Evolutionary conservation across 208 protist genomes (phyloP).

Genomic region (Trypanosoma caninum): DNA sequence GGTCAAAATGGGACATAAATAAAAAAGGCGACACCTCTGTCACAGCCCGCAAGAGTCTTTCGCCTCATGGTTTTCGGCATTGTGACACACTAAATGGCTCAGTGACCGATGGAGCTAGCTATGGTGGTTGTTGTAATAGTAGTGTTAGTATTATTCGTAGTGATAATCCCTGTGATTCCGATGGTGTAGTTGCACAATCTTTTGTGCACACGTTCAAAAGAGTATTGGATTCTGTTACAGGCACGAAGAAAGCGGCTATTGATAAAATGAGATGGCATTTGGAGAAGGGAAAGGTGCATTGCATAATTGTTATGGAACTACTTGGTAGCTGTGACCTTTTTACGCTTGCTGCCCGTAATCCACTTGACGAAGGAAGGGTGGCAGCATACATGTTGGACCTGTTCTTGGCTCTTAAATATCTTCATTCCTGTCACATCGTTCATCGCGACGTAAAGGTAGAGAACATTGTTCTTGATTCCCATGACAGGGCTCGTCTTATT

Average conservation of each 20-base stretch:
- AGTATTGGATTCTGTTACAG: not conserved
- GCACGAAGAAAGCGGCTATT: not conserved
- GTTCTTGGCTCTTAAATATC: constrained; percentile 20
- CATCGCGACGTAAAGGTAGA: constrained; percentile 42
- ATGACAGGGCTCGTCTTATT: constrained; percentile 18
- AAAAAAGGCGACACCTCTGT: not conserved
- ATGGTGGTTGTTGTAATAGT: not conserved
- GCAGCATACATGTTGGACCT: constrained; percentile 24
- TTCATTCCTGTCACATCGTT: constrained; percentile 27
- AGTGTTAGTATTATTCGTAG: too few relatives aligned
- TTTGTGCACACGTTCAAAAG: not conserved
- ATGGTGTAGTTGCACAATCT: not conserved
- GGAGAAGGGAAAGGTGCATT: constrained; percentile 10
- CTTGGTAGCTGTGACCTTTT: constrained; percentile 18
- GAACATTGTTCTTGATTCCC: constrained; percentile 29
- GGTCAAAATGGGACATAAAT: not conserved
- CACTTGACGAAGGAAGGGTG: constrained; percentile 8
- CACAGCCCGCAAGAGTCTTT: not conserved
- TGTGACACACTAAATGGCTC: not conserved
- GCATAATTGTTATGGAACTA: constrained; percentile 23
- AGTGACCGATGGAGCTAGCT: not conserved
- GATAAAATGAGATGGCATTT: not conserved
- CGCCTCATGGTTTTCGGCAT: not conserved
- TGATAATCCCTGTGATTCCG: too few relatives aligned
- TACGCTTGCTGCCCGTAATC: not conserved